phyloP scores from a whole-genome alignment of 2,329 filamentous ascomycete species.

The Periconia macrospinosa region DNA sequence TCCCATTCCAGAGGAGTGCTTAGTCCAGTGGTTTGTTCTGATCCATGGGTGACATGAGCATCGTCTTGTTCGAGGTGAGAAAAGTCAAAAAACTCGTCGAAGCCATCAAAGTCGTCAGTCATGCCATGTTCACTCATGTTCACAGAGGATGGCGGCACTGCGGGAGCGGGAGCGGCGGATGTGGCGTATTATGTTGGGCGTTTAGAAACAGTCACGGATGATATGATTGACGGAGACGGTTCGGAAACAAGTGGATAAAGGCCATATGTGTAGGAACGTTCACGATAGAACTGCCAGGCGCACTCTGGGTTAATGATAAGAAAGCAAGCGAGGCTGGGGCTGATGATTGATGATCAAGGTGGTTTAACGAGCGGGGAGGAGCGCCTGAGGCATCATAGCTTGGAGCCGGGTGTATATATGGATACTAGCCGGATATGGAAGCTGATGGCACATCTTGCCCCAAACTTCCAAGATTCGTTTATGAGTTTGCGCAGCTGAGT shows the following conservation, averaged over 20 bases:
- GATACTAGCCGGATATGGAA: conserved; percentile 2
- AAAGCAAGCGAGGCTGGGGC: conserved; percentile 3
- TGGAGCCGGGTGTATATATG: background rate
- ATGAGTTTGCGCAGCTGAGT: conserved; percentile 3
- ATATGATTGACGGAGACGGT: background rate
- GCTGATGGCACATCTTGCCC: background rate
- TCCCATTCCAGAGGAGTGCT: conserved; percentile 1
- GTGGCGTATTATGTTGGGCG: conserved; percentile 16
- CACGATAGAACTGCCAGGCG: conserved; percentile 14
- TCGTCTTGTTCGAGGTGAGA: conserved; percentile 27
- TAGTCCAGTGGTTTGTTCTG: background rate
- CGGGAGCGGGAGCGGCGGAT: conserved; percentile 1
- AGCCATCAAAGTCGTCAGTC: conserved; percentile 16
- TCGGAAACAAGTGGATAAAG: conserved; percentile 1
- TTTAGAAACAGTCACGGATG: conserved; percentile 8
- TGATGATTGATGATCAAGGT: conserved; percentile 25
- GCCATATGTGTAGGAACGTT: conserved; percentile 7
- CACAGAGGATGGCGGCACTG: conserved; percentile 1
- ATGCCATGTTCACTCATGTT: conserved; percentile 9
- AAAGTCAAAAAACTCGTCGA: conserved; percentile 43
- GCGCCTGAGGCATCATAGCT: conserved; percentile 18
- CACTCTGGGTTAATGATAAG: conserved; percentile 15
- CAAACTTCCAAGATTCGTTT: background rate
- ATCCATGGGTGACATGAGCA: conserved; percentile 2
- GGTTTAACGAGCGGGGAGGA: conserved; percentile 17